phyloP scores from a whole-genome alignment of 108 stramenopile genomes.

The Phaeodactylum tricornutum region DNA sequence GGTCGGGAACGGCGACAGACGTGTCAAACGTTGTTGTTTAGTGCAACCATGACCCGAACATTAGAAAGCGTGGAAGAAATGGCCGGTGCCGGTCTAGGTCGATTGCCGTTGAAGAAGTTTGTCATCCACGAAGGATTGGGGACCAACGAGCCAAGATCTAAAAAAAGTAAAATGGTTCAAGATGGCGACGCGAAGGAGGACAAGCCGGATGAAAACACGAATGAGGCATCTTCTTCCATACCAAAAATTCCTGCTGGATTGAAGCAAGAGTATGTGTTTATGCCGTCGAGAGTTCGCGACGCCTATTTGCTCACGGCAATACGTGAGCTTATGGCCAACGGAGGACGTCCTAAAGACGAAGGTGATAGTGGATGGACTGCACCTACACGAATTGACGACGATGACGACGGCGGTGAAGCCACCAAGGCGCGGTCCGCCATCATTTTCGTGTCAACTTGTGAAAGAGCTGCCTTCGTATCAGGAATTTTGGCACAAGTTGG shows the following conservation, averaged over 20 bases:
- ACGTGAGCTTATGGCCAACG: constrained; percentile 65
- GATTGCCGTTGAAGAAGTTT: constrained; percentile 61
- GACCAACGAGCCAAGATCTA: constrained; percentile 8
- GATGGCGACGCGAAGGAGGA: constrained; percentile 13
- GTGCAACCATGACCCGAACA: constrained; percentile 90
- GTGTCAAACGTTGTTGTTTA: constrained; percentile 92
- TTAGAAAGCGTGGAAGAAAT: constrained; percentile 72
- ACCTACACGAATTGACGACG: constrained; percentile 9
- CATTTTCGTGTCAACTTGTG: constrained; percentile 95
- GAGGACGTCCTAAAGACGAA: constrained; percentile 40
- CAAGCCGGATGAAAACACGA: constrained; percentile 5
- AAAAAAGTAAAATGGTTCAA: constrained; percentile 10
- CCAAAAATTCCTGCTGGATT: constrained; percentile 82
- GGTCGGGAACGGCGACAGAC: constrained; percentile 25
- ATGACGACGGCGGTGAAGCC: constrained; percentile 32
- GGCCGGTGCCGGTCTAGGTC: constrained; percentile 60
- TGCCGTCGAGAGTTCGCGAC: constrained; percentile 83
- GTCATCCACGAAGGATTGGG: constrained; percentile 39
- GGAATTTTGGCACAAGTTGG: constrained; percentile 84
- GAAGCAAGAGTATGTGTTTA: constrained; percentile 92
- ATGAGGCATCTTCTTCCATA: constrained; percentile 19
- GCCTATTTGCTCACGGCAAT: constrained; percentile 70
- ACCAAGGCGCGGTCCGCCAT: constrained; percentile 78
- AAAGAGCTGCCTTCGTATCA: constrained; percentile 84
- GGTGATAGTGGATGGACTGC: constrained; percentile 14